A percentile compares a stretch with the other conserved stretches of the same genome.
phyloP scores from a whole-genome alignment of 2,329 filamentous ascomycete genomes.

The Cladosporium sp. region DNA sequence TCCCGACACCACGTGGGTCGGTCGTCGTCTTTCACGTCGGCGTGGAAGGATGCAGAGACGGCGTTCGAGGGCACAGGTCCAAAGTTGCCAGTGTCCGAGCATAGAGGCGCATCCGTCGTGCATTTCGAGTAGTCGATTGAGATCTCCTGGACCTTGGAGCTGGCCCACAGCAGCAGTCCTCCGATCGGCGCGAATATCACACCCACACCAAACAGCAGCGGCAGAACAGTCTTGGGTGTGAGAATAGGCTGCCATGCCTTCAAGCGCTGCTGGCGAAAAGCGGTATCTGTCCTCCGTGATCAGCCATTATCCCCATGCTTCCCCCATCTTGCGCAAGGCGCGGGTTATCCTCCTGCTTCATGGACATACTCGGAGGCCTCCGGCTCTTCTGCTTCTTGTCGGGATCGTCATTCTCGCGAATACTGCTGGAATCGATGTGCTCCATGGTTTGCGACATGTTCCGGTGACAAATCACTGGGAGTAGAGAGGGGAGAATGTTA shows the following conservation, averaged over 20 bases:
- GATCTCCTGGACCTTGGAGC: constrained; percentile 80
- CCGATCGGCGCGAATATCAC: constrained; percentile 93
- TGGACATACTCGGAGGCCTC: constrained; percentile 73
- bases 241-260: constrained; percentile 99
- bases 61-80: constrained; percentile 52
- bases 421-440: constrained; percentile 39
- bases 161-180: constrained; percentile 80
- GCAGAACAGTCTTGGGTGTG: constrained; percentile 88
- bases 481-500: background rate
- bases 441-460: constrained; percentile 45
- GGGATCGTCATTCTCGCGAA: constrained; percentile 37
- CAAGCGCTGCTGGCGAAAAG: constrained; percentile 91
- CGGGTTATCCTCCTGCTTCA: constrained; percentile 15
- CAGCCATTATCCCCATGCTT: constrained; percentile 12
- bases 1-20: constrained; percentile 25
- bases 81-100: constrained; percentile 30
- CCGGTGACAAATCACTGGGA: background rate
- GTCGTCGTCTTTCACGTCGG: constrained; percentile 23
- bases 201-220: constrained; percentile 85
- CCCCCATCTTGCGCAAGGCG: background rate
- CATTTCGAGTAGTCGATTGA: constrained; percentile 87
- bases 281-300: constrained; percentile 59
- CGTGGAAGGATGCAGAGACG: constrained; percentile 69
- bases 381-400: constrained; percentile 85
- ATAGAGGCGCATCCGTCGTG: constrained; percentile 49